phyloP scores from a whole-genome alignment of 2,329 filamentous ascomycete species.

The Phyllosticta citrichinensis region DNA sequence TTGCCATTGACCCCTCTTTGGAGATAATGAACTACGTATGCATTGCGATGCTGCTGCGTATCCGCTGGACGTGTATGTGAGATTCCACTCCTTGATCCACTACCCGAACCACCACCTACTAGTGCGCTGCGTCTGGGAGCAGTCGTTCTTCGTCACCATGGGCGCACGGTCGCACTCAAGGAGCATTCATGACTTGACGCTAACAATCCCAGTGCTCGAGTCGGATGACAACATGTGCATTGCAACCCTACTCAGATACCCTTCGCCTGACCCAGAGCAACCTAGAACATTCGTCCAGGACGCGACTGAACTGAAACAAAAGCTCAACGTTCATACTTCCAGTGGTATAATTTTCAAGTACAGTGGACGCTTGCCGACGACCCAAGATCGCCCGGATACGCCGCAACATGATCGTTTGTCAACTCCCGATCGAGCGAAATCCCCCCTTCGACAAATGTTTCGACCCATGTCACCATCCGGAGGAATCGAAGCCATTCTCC shows the following conservation, averaged over 20 bases:
- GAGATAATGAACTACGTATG: constrained; percentile 85
- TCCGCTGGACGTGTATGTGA: constrained; percentile 76
- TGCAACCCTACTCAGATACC: constrained; percentile 75
- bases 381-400: constrained; percentile 15
- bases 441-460: constrained; percentile 19
- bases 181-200: too few relatives aligned
- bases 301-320: constrained; percentile 61
- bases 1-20: constrained; percentile 72
- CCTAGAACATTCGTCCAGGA: constrained; percentile 79
- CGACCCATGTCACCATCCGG: constrained; percentile 21
- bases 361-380: constrained; percentile 36
- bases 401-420: background rate
- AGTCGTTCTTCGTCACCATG: too few relatives aligned
- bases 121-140: too few relatives aligned
- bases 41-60: constrained; percentile 82
- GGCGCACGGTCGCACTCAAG: background rate
- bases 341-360: constrained; percentile 61
- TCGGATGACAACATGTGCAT: constrained; percentile 82
- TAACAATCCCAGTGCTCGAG: constrained; percentile 53
- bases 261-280: constrained; percentile 50
- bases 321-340: constrained; percentile 54
- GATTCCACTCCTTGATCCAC: background rate
- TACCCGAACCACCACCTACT: background rate
- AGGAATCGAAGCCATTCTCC: constrained; percentile 59
- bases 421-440: constrained; percentile 12